Evolutionary conservation across 108 stramenopile genomes (phyloP), one percentile per base, ranked within the genome.

Genomic region (Mediolabrus comicus): DNA sequence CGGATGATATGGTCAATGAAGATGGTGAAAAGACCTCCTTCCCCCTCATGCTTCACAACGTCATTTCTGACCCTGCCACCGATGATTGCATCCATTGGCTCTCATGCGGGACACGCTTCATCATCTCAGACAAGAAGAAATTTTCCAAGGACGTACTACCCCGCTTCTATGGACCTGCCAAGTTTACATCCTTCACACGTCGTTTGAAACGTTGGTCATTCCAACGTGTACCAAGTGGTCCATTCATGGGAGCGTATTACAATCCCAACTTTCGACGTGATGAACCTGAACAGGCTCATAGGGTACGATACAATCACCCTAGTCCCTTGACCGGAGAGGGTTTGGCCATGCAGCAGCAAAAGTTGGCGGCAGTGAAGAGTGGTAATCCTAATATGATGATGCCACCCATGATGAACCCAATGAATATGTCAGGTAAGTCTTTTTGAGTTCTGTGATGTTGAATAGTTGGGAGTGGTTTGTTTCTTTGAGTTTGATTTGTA

Each of bases 131-230:
- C 55, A 86, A 86, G 75, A 74, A 86, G 57, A 64, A 63, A 16
- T 89, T 89, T 35, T 81, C 79, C 28, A 59, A 56, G 19, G 65
- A 80, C 9, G 76, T 89, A 53, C 80, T 89, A 69, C 84, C 88
- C 4, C 53, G 32, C 22, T 85, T 83, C 29, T 86, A 86, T 66
- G 74, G 65, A 41, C 59, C 68, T 29, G 75, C 76, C 69, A 86
- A 89, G 80, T 89, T 85, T 69, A 89, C 86, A 31, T 83, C 82
- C 36, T 89, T 86, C 72, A 86, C 86, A 19, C 77, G 88, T 3
- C 60, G 77, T 13, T 73, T 89, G 28, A 89, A 86, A 53, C 57
- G 86, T 19, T 89, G 85, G 85, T 76, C 82, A 16, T 89, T 89
- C 36, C 62, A 67, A 24, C 71, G 80, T 27, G 74, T 89, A 0